A percentile compares a stretch with the other conserved stretches of the same genome.
These are phyloP conservation scores for Trypanosoma theileri DNA, from an alignment of 208 protist genomes.

Conservation along the genomic window DNA sequence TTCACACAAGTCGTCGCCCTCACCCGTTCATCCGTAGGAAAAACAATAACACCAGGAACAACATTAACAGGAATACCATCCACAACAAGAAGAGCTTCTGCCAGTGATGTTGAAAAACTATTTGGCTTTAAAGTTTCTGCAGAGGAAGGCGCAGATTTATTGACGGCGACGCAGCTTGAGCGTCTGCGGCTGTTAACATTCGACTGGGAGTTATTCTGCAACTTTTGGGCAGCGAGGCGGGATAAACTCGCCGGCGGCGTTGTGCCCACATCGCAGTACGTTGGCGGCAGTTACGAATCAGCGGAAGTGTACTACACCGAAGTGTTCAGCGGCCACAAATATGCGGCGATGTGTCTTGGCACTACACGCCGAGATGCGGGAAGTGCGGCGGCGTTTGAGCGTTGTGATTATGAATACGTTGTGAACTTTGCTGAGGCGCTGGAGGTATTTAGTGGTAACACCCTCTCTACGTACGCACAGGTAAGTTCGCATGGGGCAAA, in stretches of 20 bases:
- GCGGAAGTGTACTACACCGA: constrained; percentile 29
- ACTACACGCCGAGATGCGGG: constrained; percentile 81
- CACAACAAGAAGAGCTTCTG: too few species aligned
- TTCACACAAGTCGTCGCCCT: constrained; percentile 67
- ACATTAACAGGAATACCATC: too few species aligned
- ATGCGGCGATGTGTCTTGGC: constrained; percentile 72
- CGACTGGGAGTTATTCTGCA: constrained; percentile 63
- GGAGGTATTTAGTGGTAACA: constrained; percentile 41
- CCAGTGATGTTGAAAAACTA: too few species aligned
- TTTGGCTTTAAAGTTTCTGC: background rate
- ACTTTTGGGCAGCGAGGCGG: constrained; percentile 30
- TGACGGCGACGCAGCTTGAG: constrained; percentile 31
- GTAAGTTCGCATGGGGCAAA: constrained; percentile 58
- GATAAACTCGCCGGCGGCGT: background rate
- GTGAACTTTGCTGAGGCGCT: constrained; percentile 64
- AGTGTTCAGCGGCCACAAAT: constrained; percentile 63
- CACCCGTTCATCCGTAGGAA: constrained; percentile 20
- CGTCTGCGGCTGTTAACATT: constrained; percentile 46
- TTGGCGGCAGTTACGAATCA: constrained; percentile 1
- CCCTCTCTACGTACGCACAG: constrained; percentile 43
- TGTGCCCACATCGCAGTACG: background rate
- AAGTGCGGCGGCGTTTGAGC: constrained; percentile 54
- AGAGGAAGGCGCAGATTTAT: background rate
- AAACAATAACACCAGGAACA: background rate
- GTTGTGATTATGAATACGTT: constrained; percentile 79